Evolutionary conservation across 768 basidiomycete species (phyloP), one percentile per base, ranked within the genome.

Genomic region (Lactarius hatsudake): DNA sequence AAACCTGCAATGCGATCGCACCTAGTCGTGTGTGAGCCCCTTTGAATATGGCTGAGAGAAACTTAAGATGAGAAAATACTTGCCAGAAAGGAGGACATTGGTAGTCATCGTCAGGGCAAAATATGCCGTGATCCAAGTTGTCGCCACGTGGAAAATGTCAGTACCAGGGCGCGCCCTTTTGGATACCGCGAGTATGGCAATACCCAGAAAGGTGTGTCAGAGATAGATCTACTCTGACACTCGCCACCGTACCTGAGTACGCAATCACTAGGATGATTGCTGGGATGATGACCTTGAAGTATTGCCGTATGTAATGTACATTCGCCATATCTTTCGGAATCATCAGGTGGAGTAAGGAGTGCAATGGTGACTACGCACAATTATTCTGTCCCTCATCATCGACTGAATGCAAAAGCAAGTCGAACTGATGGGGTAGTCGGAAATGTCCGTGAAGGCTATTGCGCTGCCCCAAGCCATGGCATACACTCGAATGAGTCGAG

Each of bases 301-400:
- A 42, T 40, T 66, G n/a, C 20, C 34, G 32, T 57, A 66, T 34
- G 62, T 26, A 43, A 62, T 20, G 53, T 62, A 66, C 53, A 57
- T 13, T 17, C 60, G 65, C 60, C 60, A 66, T 26, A 66, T 51
- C 65, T 66, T 61, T 20, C 8, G 48, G 28, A 23, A 56, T 66
- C 30, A 30, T 57, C 17, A 20, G 12, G 55, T 36, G 30, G 20
- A n/a, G 18, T 17, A 32, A 34, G 32, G 34, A 57, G 32, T 10
- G 55, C 8, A 32, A 12, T 20, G 30, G 30, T 34, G 30, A 4
- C 28, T 18, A 38, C 62, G 55, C 18, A 62, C 62, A 3, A 62
- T 20, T 9, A 62, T 36, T 5, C 13, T 8, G 32, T 55, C 62
- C n/a, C 61, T 53, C 36, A 62, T 17, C 45, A 43, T 3, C n/a